Evolutionary conservation across 1,139 yeast genomes (phyloP), one percentile per base, ranked within the genome.

Genomic region (Magnusiomyces tetraspermus): DNA sequence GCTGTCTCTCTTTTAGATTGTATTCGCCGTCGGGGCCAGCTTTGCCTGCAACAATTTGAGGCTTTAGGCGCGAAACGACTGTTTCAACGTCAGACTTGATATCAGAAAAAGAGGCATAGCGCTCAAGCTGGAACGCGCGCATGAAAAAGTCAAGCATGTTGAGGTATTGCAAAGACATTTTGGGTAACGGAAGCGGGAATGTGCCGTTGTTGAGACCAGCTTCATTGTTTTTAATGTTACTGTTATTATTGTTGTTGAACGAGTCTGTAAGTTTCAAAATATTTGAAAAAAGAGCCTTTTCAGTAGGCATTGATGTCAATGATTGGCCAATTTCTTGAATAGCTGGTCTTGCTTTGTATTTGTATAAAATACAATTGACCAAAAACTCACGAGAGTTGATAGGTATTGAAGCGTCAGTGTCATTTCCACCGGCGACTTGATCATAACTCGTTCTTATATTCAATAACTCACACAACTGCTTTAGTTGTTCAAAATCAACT

Each of bases 111-210:
- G 60, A 47, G 23, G 63, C 66, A 1, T 55, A 51, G 17, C 66
- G 59, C 2, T 53, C 51, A 1, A 62, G 50, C 11, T 57, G 53
- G 44, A 65, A 66, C 1, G 60, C 53, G 37, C 76, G 64, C 4
- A 61, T 48, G 2, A 70, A 48, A 22, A 69, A 64, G 55, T 75
- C 79, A 3, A 64, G 56, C 6, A 66, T 43, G 2, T 73, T 65
- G 10, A 75, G 62, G 53, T 63, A 73, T 44, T 66, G 70, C 5
- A 64, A 54, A 8, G 64, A 62, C 30, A 63, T 51, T 24, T 59
- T 51, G 15, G 62, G 60, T 5, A 60, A 51, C 3, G 67, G 61
- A 6, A 60, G 46, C 1, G 62, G 57, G 2, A 43, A 22, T 17
- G 24, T 28, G 6, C 50, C 50, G 24, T 49, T 41, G 31, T 46